These are phyloP conservation scores for Globisporangium cystogenes DNA, from an alignment of 352 stramenopile genomes.

Conservation along the genomic window DNA sequence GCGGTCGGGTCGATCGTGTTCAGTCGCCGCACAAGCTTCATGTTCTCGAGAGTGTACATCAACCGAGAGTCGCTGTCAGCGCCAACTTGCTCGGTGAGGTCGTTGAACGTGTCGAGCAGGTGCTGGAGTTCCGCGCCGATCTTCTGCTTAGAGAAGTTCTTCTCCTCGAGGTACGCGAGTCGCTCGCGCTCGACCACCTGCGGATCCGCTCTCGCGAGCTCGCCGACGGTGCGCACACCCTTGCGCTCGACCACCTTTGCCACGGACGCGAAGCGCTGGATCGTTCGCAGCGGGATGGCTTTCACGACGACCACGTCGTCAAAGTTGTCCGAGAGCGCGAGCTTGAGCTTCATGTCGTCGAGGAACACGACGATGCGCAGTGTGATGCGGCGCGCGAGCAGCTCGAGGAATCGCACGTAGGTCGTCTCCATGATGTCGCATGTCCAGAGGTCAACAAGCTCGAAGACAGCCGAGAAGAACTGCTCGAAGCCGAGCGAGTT, in stretches of 20 bases:
- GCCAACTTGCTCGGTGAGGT: slow-evolving; percentile 49
- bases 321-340: slow-evolving; percentile 71
- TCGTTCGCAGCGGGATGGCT: slow-evolving; percentile 62
- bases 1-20: not conserved
- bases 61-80: slow-evolving; percentile 21
- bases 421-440: slow-evolving; percentile 67
- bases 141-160: slow-evolving; percentile 36
- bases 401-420: slow-evolving; percentile 60
- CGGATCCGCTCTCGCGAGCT: slow-evolving; percentile 52
- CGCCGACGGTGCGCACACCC: slow-evolving; percentile 55
- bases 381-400: slow-evolving; percentile 61
- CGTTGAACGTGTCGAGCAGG: slow-evolving; percentile 56
- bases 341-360: slow-evolving; percentile 58
- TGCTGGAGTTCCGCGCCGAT: slow-evolving; percentile 55
- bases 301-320: slow-evolving; percentile 71
- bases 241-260: slow-evolving; percentile 42
- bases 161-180: slow-evolving; percentile 41
- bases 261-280: slow-evolving; percentile 56
- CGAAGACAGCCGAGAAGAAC: slow-evolving; percentile 67
- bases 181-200: slow-evolving; percentile 47
- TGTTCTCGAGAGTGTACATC: slow-evolving; percentile 35
- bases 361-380: slow-evolving; percentile 67
- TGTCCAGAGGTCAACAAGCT: slow-evolving; percentile 79
- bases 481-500: slow-evolving; percentile 48
- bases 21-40: slow-evolving; percentile 14